phyloP scores from a whole-genome alignment of 2,329 filamentous ascomycete species.

The Ophiognomonia clavigignenti-juglandacearum region DNA sequence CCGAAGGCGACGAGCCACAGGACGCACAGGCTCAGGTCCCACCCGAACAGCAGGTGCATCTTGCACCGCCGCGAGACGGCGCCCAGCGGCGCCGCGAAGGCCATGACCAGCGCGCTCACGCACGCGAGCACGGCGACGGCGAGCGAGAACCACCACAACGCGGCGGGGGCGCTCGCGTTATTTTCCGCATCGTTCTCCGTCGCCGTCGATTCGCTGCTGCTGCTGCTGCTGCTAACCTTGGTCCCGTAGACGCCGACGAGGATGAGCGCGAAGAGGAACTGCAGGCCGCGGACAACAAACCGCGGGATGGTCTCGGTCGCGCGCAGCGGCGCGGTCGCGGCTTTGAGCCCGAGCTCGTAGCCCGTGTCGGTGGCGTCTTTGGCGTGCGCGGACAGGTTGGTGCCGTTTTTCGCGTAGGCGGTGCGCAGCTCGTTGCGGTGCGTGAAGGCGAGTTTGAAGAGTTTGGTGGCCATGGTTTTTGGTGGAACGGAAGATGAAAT shows the following conservation, averaged over 20 bases:
- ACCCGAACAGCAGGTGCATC: slow-evolving; percentile 39
- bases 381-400: slow-evolving; percentile 13
- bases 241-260: slow-evolving; percentile 65
- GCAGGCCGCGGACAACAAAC: slow-evolving; percentile 55
- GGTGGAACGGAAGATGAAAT: too few relatives aligned
- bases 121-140: slow-evolving; percentile 50
- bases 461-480: too few relatives aligned
- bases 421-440: slow-evolving; percentile 9
- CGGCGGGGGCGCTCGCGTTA: slow-evolving; percentile 19
- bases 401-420: slow-evolving; percentile 12
- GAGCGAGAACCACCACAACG: slow-evolving; percentile 62
- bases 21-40: slow-evolving; percentile 39
- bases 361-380: slow-evolving; percentile 9
- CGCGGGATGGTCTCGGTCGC: slow-evolving; percentile 44
- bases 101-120: slow-evolving; percentile 42
- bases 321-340: slow-evolving; percentile 40
- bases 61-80: slow-evolving; percentile 30
- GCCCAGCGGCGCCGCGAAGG: slow-evolving; percentile 32
- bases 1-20: slow-evolving; percentile 66
- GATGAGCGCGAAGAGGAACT: slow-evolving; percentile 65
- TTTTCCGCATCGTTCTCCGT: slow-evolving; percentile 30
- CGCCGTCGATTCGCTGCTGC: too few relatives aligned
- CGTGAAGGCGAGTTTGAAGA: slow-evolving; percentile 9
- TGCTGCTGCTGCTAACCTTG: too few relatives aligned
- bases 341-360: slow-evolving; percentile 30